Conservation (phyloP, 306 rosid species). For the Corylus avellana region DNA sequence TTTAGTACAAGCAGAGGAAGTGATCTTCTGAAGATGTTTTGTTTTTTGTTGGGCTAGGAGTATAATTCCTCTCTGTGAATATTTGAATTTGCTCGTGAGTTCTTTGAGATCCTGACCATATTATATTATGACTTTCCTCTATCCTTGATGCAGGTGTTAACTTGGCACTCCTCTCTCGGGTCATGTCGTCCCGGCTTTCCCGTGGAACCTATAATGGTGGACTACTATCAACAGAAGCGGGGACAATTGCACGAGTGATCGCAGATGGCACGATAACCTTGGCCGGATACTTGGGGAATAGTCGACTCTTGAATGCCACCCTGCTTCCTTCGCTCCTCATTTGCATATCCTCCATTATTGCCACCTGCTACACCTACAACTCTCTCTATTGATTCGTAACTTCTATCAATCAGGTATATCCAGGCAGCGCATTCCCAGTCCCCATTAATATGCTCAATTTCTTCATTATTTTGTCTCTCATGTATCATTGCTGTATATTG, state of each 20-base stretch:
- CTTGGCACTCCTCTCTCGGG: constrained; percentile 90
- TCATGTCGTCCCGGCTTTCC: constrained; percentile 95
- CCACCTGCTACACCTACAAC: constrained; percentile 92
- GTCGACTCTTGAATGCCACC: constrained; percentile 78
- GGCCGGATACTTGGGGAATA: constrained; percentile 73
- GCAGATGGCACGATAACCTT: constrained; percentile 91
- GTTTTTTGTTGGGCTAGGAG: background rate
- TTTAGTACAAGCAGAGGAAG: background rate
- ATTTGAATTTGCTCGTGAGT: background rate
- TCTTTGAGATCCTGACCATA: background rate
- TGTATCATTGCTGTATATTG: constrained; percentile 2
- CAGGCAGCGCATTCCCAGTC: background rate
- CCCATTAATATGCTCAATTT: background rate
- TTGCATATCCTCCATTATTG: constrained; percentile 69
- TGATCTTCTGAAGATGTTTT: background rate
- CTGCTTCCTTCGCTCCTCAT: constrained; percentile 83
- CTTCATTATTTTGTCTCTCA: background rate
- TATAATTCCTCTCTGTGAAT: background rate
- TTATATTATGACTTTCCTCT: background rate
- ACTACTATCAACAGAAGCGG: constrained; percentile 91
- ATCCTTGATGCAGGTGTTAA: constrained; percentile 68
- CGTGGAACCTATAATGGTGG: constrained; percentile 97
- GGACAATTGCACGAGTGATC: constrained; percentile 87
- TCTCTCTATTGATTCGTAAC: constrained; percentile 57
- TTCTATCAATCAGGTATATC: too few relatives aligned